phyloP scores from a whole-genome alignment of 2,329 filamentous ascomycete species.

The Phyllosticta capitalensis region DNA sequence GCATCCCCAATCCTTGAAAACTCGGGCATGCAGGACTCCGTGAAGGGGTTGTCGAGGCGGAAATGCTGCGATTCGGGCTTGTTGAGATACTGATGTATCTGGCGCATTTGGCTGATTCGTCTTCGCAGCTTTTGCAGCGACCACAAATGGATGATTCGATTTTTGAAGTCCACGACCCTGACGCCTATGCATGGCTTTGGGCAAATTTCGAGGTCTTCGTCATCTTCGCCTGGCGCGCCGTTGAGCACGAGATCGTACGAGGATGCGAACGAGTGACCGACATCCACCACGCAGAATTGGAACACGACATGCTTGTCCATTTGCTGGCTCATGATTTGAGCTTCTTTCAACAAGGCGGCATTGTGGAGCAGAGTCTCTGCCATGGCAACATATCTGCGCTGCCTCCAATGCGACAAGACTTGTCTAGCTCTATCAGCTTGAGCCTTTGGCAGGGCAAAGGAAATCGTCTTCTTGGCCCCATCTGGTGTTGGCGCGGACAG shows the following conservation, averaged over 20 bases:
- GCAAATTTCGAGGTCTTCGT: slow-evolving; percentile 68
- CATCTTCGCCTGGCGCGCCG: slow-evolving; percentile 77
- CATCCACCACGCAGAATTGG: slow-evolving; percentile 85
- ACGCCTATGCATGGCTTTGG: slow-evolving; percentile 86
- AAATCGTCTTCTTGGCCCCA: slow-evolving; percentile 32
- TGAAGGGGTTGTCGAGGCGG: slow-evolving; percentile 85
- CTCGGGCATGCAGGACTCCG: slow-evolving; percentile 80
- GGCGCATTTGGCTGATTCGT: slow-evolving; percentile 83
- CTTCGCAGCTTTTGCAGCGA: slow-evolving; percentile 86
- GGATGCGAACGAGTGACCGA: slow-evolving; percentile 79
- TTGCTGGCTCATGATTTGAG: slow-evolving; percentile 95
- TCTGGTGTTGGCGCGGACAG: slow-evolving; percentile 38
- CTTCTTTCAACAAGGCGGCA: slow-evolving; percentile 82
- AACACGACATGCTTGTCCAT: slow-evolving; percentile 89
- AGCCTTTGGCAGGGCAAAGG: slow-evolving; percentile 43
- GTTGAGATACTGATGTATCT: slow-evolving; percentile 94
- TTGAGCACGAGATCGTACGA: slow-evolving; percentile 96
- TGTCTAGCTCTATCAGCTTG: slow-evolving; percentile 63
- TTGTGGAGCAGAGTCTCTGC: slow-evolving; percentile 85
- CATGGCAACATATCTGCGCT: slow-evolving; percentile 84
- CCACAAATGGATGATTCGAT: slow-evolving; percentile 82
- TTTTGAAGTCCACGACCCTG: slow-evolving; percentile 82
- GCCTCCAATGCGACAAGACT: slow-evolving; percentile 65
- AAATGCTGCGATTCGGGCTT: slow-evolving; percentile 90
- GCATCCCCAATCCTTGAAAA: slow-evolving; percentile 90